Evolutionary conservation across 1,284 basidiomycete genomes (phyloP).

Genomic region (Austroboletus novae-zelandiae): DNA sequence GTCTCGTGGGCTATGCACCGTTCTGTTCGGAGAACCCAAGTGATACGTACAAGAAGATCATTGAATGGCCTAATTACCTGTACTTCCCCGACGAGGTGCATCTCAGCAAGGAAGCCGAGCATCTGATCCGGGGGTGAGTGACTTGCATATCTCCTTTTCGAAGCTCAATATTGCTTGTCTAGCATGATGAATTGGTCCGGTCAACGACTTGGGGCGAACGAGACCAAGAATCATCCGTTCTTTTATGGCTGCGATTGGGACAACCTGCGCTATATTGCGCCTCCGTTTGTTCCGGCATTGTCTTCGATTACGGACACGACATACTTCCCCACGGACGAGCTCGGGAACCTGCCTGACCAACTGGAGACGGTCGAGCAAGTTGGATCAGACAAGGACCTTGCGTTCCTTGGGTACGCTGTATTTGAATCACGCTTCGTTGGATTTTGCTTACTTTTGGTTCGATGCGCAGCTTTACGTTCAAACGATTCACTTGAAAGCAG

Average conservation of each 20-base stretch:
- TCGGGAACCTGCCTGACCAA: slow-evolving; percentile 76
- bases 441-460: slow-evolving; percentile 6
- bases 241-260: slow-evolving; percentile 98
- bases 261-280: slow-evolving; percentile 85
- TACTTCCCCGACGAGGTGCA: slow-evolving; percentile 96
- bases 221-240: slow-evolving; percentile 93
- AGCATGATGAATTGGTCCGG: slow-evolving; percentile 88
- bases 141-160: slow-evolving; percentile 32
- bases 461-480: slow-evolving; percentile 72
- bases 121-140: slow-evolving; percentile 76
- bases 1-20: slow-evolving; percentile 94
- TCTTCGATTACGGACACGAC: slow-evolving; percentile 92
- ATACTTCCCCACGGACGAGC: slow-evolving; percentile 97
- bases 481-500: slow-evolving; percentile 57
- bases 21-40: slow-evolving; percentile 99
- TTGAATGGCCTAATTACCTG: slow-evolving; percentile 89
- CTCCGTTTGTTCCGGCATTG: slow-evolving; percentile 93
- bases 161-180: slow-evolving; percentile 7
- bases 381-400: slow-evolving; percentile 87
- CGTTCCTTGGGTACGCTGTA: slow-evolving; percentile 84
- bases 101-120: slow-evolving; percentile 89
- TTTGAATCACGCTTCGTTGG: slow-evolving; percentile 9
- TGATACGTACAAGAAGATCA: slow-evolving; percentile 98
- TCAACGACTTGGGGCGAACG: slow-evolving; percentile 76
- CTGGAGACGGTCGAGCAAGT: slow-evolving; percentile 59